A percentile compares a stretch with the other conserved stretches of the same genome.
phyloP scores from a whole-genome alignment of 1,284 basidiomycete genomes.

The Apiotrichum sp. region DNA sequence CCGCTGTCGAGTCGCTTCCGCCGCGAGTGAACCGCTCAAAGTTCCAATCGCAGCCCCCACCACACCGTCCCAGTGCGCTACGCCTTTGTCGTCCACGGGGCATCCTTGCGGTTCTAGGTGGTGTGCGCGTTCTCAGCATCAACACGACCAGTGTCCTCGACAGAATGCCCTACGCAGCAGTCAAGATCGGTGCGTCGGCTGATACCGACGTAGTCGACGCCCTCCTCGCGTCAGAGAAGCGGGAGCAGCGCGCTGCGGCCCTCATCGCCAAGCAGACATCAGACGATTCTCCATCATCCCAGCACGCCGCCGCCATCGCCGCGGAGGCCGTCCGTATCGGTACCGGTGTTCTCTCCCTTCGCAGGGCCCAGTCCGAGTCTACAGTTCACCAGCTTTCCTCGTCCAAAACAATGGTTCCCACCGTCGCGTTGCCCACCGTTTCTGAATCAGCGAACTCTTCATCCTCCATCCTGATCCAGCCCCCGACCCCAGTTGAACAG shows the following conservation, averaged over 20 bases:
- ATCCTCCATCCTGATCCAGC: constrained; percentile 3
- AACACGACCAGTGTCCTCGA: constrained; percentile 2
- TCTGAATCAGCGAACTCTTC: neutral
- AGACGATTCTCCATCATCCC: no score
- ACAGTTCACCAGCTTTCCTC: constrained; percentile 2
- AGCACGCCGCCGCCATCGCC: neutral
- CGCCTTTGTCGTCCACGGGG: constrained; percentile 6
- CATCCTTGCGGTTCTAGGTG: constrained; percentile 12
- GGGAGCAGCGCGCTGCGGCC: neutral
- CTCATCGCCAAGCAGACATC: neutral
- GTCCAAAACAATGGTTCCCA: constrained; percentile 1
- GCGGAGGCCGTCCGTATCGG: neutral
- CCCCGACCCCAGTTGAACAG: constrained; percentile 1
- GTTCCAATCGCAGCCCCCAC: neutral
- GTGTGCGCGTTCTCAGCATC: constrained; percentile 11
- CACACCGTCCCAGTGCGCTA: neutral
- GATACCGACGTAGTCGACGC: constrained; percentile 13
- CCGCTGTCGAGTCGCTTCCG: neutral
- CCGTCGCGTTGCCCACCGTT: neutral
- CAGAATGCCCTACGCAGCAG: constrained; percentile 15
- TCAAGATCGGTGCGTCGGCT: constrained; percentile 3
- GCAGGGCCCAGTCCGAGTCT: constrained; percentile 11
- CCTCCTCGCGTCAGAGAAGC: neutral
- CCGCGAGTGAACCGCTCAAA: neutral
- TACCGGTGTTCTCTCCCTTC: constrained; percentile 1